phyloP scores from a whole-genome alignment of 2,329 filamentous ascomycete genomes.

The Hypoxylon sp. region DNA sequence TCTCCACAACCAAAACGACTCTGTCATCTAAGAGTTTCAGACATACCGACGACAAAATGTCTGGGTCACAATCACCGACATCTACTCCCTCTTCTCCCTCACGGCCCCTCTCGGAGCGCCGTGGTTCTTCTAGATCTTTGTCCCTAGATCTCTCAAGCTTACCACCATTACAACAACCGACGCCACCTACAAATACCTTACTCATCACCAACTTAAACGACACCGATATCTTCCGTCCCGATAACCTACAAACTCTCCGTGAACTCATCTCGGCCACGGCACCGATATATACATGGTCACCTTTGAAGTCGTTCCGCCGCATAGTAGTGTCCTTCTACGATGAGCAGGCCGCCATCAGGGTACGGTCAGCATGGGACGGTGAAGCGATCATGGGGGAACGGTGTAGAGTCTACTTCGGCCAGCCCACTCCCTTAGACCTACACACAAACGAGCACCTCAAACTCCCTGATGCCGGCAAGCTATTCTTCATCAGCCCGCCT shows the following conservation, averaged over 20 bases:
- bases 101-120: conserved; percentile 54
- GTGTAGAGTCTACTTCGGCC: conserved; percentile 78
- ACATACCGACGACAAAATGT: conserved; percentile 45
- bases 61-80: conserved; percentile 49
- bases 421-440: conserved; percentile 69
- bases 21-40: conserved; percentile 2
- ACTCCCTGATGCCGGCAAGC: conserved; percentile 78
- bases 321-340: conserved; percentile 85
- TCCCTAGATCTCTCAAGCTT: conserved; percentile 81
- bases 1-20: not conserved
- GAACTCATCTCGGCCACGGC: conserved; percentile 78
- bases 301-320: conserved; percentile 85
- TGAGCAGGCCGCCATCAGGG: conserved; percentile 76
- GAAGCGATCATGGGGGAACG: conserved; percentile 79
- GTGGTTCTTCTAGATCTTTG: conserved; percentile 65
- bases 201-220: conserved; percentile 86
- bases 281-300: conserved; percentile 82
- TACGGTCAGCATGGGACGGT: conserved; percentile 81
- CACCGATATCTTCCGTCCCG: conserved; percentile 78
- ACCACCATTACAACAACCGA: conserved; percentile 78
- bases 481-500: conserved; percentile 80
- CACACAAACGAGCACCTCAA: conserved; percentile 70
- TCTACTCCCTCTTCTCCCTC: conserved; percentile 52
- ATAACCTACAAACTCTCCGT: conserved; percentile 81
- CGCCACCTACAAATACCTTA: conserved; percentile 84